Evolutionary conservation across 2,329 filamentous ascomycete genomes (phyloP), one percentile per base, ranked within the genome.

Genomic region (Ophiostoma montium): DNA sequence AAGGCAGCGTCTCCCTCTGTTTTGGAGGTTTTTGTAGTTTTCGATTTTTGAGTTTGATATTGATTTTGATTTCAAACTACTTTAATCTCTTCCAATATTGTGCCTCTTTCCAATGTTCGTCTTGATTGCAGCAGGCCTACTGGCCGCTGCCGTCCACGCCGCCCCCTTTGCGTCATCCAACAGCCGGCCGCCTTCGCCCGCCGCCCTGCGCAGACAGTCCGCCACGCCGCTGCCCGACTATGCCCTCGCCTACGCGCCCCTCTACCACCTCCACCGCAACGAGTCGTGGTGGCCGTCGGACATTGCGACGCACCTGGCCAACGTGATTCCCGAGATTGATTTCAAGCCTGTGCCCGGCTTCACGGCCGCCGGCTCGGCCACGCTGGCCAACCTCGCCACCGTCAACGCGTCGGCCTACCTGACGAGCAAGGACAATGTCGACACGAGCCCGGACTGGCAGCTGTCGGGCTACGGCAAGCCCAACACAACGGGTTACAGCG

Each of bases 211-310:
- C 48, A 44, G 38, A 9, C 35, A 21, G 23, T 46, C 52, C n/a
- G 21, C 21, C 35, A 42, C 36, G 8, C 44, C 48, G 13, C 50
- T 57, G 3, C 56, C 56, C 27, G 52, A 42, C 44, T 57, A 55
- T 21, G 56, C 56, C 21, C 36, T 53, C 30, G 42, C 48, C 16
- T 57, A 54, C 33, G 53, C 56, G 0, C 56, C 56, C 23, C 48
- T 53, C 52, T 52, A 51, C 15, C 54, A 57, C 41, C 49, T 57
- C 3, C 36, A 53, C 50, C 56, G 56, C 48, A 41, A 30, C 46
- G 56, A 57, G 47, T 11, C 18, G 10, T 54, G 52, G 43, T 56
- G 52, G 39, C 56, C 56, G 8, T 55, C 56, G 10, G 54, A 57
- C 46, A 46, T 57, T 23, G 45, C 54, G 2, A 49, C 50, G 7